Conservation (phyloP, 2,329 filamentous ascomycete genomes). For the Arthrobotrys sinensis region DNA sequence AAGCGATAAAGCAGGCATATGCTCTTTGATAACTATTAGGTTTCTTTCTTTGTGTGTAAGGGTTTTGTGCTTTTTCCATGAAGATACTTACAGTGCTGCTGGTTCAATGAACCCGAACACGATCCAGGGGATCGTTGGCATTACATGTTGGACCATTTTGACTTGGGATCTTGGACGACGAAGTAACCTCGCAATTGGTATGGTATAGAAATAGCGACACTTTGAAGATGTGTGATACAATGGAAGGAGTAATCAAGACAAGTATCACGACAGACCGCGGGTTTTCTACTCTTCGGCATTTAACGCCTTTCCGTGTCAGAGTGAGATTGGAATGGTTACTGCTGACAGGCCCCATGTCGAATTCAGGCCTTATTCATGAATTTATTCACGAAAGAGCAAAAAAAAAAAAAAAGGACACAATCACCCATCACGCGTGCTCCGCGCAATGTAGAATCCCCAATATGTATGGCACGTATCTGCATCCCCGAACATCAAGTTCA, state of each 20-base stretch:
- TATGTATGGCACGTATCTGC: background rate
- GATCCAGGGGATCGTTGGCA: constrained; percentile 43
- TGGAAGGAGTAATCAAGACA: background rate
- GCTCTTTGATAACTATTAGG: constrained; percentile 14
- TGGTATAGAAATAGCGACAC: background rate
- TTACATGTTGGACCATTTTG: constrained; percentile 42
- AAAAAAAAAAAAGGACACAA: background rate
- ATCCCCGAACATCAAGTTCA: background rate
- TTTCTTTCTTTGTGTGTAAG: background rate
- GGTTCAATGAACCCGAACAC: constrained; percentile 39
- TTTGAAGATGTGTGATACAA: background rate
- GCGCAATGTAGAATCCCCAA: too few relatives aligned
- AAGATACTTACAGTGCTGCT: constrained; percentile 25
- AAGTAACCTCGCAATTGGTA: background rate
- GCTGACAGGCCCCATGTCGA: constrained; percentile 11
- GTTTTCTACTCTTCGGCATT: background rate
- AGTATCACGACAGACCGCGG: background rate
- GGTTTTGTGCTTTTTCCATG: too few relatives aligned
- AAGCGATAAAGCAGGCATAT: constrained; percentile 48
- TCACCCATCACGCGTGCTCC: background rate
- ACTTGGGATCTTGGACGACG: background rate
- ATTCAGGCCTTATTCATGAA: background rate
- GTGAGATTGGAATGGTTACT: constrained; percentile 15
- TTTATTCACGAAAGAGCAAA: constrained; percentile 1
- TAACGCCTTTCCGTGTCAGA: background rate